Base-by-base conservation (phyloP, 495 filamentous ascomycete species). In the Venustampulla echinocandica region DNA sequence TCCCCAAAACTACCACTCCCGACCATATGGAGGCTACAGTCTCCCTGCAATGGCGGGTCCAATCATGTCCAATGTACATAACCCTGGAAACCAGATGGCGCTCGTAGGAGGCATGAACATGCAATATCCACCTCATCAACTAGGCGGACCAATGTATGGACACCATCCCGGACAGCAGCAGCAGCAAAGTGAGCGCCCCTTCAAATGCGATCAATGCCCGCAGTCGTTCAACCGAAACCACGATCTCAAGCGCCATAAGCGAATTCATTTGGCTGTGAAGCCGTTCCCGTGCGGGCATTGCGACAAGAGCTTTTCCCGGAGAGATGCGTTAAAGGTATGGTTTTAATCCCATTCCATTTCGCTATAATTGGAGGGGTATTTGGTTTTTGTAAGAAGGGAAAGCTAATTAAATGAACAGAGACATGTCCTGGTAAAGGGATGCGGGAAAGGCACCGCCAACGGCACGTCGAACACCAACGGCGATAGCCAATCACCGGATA, bases 151-250 rank as follows among this genome's bases (percentile, higher is more conserved):
- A 21, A 49, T 46, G 34, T 61, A 62, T 44, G 47, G 47, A 7
- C 68, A 68, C 36, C 67, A 64, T 27, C 59, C 73, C 1, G 65
- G 64, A 1, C 71, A 66, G 13, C 65, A 60, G 41, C 64, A 57
- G 27, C 68, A 68, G 18, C 69, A 75, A 4, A 81, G 81, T 46
- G 92, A 98, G 49, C 77, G 90, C 6, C 92, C 93, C 0, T 98
- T 92, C 70, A 92, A 92, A 57, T 98, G 92, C 61, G 87, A 96
- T 54, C 70, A 84, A 58, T 98, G 93, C 56, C 80, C 85, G 0
- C 86, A 93, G 57, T 85, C 85, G 43, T 98, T 98, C 73, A 98
- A 95, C 61, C 74, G 92, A 4, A 98, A 98, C 46, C 93, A 98
- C 58, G 93, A 98, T 59, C 68, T 98, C 44, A 98, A 98, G 63